Conservation (phyloP, 305 asterid species). For the Plantago lanceolata region DNA sequence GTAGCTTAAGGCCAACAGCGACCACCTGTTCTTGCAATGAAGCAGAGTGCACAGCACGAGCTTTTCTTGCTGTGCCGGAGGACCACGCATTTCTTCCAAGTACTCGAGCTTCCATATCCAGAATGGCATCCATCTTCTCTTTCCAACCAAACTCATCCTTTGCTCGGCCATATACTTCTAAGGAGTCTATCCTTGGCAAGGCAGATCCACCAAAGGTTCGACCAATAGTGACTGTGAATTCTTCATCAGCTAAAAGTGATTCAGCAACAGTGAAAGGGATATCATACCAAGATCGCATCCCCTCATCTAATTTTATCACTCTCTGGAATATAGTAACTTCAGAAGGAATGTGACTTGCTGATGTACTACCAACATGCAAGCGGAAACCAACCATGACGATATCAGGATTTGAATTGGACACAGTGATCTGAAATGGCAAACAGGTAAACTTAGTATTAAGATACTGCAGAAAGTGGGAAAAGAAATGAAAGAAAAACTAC, state of each 20-base stretch:
- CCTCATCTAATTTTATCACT: constrained; percentile 85
- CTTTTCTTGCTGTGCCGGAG: constrained; percentile 66
- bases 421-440: constrained; percentile 58
- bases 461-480: constrained; percentile 3
- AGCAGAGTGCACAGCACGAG: constrained; percentile 60
- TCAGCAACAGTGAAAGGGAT: constrained; percentile 95
- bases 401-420: constrained; percentile 92
- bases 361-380: constrained; percentile 86
- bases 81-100: constrained; percentile 72
- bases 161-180: constrained; percentile 95
- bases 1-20: constrained; percentile 89
- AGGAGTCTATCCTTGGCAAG: constrained; percentile 81
- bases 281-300: constrained; percentile 99
- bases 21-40: constrained; percentile 88
- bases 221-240: constrained; percentile 72
- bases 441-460: constrained; percentile 22
- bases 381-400: constrained; percentile 97
- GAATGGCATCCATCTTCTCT: constrained; percentile 94
- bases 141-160: constrained; percentile 99
- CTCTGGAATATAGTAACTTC: constrained; percentile 83
- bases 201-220: constrained; percentile 84
- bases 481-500: too few species aligned
- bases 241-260: constrained; percentile 97
- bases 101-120: constrained; percentile 87
- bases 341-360: constrained; percentile 89